phyloP scores from a whole-genome alignment of 2,329 filamentous ascomycete genomes.

The Diaporthe caulivora region DNA sequence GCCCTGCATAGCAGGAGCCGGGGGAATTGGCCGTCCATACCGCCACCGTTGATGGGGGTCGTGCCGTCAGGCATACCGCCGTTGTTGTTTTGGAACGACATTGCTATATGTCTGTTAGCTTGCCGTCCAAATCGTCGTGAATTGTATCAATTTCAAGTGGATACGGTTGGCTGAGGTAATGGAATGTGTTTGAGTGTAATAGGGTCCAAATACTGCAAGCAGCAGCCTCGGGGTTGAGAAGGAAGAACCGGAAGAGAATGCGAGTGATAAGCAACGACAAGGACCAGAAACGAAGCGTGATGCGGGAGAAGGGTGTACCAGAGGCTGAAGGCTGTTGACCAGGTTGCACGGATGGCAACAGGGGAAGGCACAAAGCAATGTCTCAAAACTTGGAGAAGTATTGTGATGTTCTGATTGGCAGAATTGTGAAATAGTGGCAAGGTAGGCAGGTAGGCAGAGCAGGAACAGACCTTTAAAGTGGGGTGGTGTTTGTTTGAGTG shows the following conservation, averaged over 20 bases:
- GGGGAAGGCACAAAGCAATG: background rate
- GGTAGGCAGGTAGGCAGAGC: background rate
- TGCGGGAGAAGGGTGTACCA: no score
- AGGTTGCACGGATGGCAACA: background rate
- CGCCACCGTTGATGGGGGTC: conserved; percentile 19
- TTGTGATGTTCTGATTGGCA: background rate
- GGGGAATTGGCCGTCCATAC: conserved; percentile 36
- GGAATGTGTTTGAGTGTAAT: background rate
- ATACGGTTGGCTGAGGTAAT: background rate
- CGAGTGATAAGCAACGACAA: background rate
- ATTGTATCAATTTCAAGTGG: background rate
- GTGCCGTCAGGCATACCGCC: conserved; percentile 25
- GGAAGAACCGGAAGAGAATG: background rate
- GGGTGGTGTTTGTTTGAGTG: background rate
- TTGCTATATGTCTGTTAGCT: background rate
- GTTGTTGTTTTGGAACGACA: conserved; percentile 35
- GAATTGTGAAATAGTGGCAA: background rate
- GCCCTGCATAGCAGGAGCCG: conserved; percentile 31
- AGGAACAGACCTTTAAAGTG: background rate
- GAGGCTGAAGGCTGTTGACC: background rate
- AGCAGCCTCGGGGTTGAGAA: background rate
- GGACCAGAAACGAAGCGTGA: background rate
- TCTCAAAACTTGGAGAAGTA: background rate
- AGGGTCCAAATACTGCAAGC: background rate
- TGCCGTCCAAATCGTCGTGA: background rate